Evolutionary conservation across 129 eudicot species (phyloP).

Genomic region (Chrysanthemum lavandulifolium): DNA sequence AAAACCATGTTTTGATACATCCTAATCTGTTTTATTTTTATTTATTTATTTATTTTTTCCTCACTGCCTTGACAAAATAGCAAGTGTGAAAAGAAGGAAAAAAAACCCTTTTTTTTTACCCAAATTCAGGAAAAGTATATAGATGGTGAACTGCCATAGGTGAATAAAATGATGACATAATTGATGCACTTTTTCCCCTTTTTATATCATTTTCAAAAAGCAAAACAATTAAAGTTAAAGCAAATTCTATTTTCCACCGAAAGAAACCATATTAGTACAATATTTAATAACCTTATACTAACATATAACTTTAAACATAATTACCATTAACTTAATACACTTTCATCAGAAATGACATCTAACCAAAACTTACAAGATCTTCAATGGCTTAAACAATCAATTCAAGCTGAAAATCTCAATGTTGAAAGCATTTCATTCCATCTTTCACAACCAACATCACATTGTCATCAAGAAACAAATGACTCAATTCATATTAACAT

Average conservation of each 20-base stretch:
- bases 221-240: conserved; percentile 22
- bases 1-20: neutral
- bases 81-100: conserved; percentile 2
- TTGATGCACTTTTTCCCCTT: no score
- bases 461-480: conserved; percentile 70
- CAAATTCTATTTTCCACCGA: conserved; percentile 30
- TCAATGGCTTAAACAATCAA: conserved; percentile 50
- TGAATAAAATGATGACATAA: no score
- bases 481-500: conserved; percentile 61
- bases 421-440: conserved; percentile 63
- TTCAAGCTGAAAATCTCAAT: conserved; percentile 44
- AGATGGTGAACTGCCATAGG: no score
- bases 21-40: neutral
- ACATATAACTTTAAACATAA: neutral
- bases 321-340: conserved; percentile 4
- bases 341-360: conserved; percentile 42
- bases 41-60: no score
- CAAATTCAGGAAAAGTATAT: no score
- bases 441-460: conserved; percentile 63
- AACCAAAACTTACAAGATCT: conserved; percentile 56
- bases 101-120: no score
- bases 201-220: conserved; percentile 19
- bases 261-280: conserved; percentile 30
- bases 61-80: conserved; percentile 8
- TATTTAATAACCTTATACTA: neutral